Base-by-base conservation (phyloP, 2,329 filamentous ascomycete genomes). In the Geoglossum cookeanum region DNA sequence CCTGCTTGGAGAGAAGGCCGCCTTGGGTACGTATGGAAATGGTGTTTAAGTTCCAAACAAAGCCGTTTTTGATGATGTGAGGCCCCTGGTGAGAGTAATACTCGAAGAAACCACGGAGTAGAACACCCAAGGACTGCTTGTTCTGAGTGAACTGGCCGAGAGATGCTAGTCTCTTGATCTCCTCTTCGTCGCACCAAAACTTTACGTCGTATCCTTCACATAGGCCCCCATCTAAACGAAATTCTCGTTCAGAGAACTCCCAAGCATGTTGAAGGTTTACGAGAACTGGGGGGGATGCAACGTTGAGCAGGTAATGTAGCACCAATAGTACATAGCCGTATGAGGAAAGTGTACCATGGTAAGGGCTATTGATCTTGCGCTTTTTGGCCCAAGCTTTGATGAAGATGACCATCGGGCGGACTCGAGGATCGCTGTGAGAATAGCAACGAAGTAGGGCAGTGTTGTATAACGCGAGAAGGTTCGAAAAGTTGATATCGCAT, bases 271-370 rank as follows among this genome's bases (percentile, higher is more conserved):
- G 88, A 1, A 96, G 75, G 64, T 96, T 95, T 0, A 86, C 87
- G 58, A 87, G 81, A 17, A 96, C 85, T 57, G 88, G 87, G 0
- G 90, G 89, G 53, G 80, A 74, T 0, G 79, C 85, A 56, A 95
- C 69, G 63, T 95, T 94, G 65, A 92, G 81, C 32, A 95, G 78
- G 65, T 91, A 95, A 69, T 96, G 90, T 15, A 95, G 73, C 3
- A 94, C 82, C 89, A 96, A 94, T 44, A 95, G 72, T 4, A 92
- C 87, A 68, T 91, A 96, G 55, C 90, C 89, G 64, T 95, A 95
- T 62, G 86, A 91, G 56, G 85, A 90, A 17, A 96, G 73, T 0
- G 88, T 94, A 47, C 90, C 89, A 42, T 83, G 83, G 66, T 94
- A 94, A 1, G 87, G 82, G 47, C 83, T 87, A 69, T 95, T 95